A percentile compares a stretch with the other conserved stretches of the same genome.
These are phyloP conservation scores for Macrolepiota fuliginosa DNA, from an alignment of 768 basidiomycete genomes.

Conservation along the genomic window DNA sequence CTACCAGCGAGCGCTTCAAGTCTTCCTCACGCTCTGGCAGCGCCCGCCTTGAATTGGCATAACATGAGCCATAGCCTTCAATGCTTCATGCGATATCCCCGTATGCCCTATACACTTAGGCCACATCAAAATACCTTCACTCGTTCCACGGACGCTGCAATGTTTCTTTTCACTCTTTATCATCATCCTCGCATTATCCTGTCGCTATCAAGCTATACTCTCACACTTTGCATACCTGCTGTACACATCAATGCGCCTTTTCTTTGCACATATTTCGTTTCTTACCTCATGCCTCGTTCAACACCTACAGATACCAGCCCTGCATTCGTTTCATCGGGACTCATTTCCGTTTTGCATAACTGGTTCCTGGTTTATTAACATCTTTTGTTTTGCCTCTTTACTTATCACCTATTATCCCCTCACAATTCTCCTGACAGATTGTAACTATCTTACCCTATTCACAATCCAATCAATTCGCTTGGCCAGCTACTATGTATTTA, in stretches of 20 bases:
- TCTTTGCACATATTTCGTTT: slow-evolving; percentile 12
- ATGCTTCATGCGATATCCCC: neutral
- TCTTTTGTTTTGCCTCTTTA: neutral
- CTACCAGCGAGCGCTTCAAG: slow-evolving; percentile 52
- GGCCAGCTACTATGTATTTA: neutral
- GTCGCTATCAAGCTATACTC: neutral
- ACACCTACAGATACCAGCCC: slow-evolving; percentile 4
- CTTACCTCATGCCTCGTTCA: neutral
- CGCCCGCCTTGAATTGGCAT: slow-evolving; percentile 18
- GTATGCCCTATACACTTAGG: neutral
- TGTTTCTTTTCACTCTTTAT: neutral
- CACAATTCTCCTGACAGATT: neutral
- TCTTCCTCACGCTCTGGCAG: slow-evolving; percentile 30
- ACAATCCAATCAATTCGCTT: neutral
- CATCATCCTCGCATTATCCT: slow-evolving; percentile 2
- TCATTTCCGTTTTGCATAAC: neutral
- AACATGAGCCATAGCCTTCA: neutral
- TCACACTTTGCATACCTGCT: slow-evolving; percentile 7
- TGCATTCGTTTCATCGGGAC: slow-evolving; percentile 5
- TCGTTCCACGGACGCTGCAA: neutral
- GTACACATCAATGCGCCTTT: slow-evolving; percentile 1
- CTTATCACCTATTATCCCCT: slow-evolving; percentile 1
- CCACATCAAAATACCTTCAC: neutral
- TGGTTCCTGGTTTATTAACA: slow-evolving; percentile 2
- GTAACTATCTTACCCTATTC: neutral